A percentile compares a stretch with the other conserved stretches of the same genome.
Evolutionary conservation across 1,139 yeast species (phyloP).

Genomic region (Geotrichum carabidarum): DNA sequence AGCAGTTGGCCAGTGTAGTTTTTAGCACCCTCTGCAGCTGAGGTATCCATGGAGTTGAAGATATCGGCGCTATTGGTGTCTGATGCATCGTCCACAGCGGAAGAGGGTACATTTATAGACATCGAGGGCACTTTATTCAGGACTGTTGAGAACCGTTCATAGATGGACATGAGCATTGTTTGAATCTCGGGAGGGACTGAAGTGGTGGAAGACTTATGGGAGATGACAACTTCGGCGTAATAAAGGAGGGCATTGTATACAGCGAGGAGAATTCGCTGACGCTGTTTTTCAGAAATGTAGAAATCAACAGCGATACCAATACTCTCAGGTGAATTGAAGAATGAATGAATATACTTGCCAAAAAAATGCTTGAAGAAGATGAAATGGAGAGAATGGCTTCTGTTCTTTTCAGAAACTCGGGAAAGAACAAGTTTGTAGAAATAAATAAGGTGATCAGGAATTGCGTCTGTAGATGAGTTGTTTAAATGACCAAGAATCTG

Average conservation of each 20-base stretch:
- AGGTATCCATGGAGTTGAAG: slow-evolving; percentile 6
- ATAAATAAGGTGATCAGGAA: slow-evolving; percentile 26
- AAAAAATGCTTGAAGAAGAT: slow-evolving; percentile 29
- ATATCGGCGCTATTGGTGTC: neutral
- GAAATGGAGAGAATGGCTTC: slow-evolving; percentile 22
- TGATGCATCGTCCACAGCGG: neutral
- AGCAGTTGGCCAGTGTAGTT: slow-evolving; percentile 29
- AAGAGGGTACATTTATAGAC: neutral
- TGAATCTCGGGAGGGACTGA: slow-evolving; percentile 11
- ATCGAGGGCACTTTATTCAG: neutral
- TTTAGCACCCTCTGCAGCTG: slow-evolving; percentile 6
- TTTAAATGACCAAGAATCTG: slow-evolving; percentile 25
- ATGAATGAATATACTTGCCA: slow-evolving; percentile 24
- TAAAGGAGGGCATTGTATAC: slow-evolving; percentile 22
- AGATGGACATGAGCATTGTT: slow-evolving; percentile 1
- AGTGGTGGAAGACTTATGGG: slow-evolving; percentile 1
- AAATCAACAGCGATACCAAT: slow-evolving; percentile 28
- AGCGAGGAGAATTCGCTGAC: slow-evolving; percentile 27
- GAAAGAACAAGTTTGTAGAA: slow-evolving; percentile 25
- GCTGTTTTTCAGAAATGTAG: slow-evolving; percentile 28
- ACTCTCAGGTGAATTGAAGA: slow-evolving; percentile 28
- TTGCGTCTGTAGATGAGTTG: slow-evolving; percentile 25
- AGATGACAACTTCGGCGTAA: slow-evolving; percentile 13
- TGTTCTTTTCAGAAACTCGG: slow-evolving; percentile 23
- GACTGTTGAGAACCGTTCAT: slow-evolving; percentile 7